A percentile compares a stretch with the other conserved stretches of the same genome.
Conservation (phyloP, 768 basidiomycete species). For the Termitomyces bulborhizus region DNA sequence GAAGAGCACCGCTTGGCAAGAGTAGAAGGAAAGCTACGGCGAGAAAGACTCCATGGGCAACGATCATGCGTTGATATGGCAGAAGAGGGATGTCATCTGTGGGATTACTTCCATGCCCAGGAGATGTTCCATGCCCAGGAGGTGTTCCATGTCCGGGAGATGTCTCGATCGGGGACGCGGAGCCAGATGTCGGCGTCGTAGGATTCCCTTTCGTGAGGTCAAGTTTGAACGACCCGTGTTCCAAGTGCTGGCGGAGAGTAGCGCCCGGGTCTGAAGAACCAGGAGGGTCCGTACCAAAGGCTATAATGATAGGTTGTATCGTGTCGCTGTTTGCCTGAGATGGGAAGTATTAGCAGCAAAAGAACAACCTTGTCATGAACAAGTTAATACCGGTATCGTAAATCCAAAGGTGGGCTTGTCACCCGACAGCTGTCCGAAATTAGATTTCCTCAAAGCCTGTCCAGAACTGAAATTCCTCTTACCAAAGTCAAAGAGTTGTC, state of each 20-base stretch:
- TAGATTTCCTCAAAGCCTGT: neutral
- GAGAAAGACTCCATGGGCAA: slow-evolving; percentile 51
- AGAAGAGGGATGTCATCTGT: slow-evolving; percentile 30
- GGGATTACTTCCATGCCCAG: slow-evolving; percentile 12
- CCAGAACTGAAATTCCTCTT: slow-evolving; percentile 7
- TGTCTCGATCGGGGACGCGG: slow-evolving; percentile 12
- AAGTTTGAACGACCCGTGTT: slow-evolving; percentile 33
- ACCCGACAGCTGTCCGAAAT: slow-evolving; percentile 28
- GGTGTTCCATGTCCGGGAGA: slow-evolving; percentile 10
- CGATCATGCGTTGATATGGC: slow-evolving; percentile 41
- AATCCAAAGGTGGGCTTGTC: slow-evolving; percentile 31
- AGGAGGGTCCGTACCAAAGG: slow-evolving; percentile 46
- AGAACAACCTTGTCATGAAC: neutral
- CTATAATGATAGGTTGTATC: slow-evolving; percentile 49
- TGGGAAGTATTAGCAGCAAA: neutral
- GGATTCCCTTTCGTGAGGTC: slow-evolving; percentile 39
- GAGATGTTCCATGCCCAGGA: too few relatives aligned
- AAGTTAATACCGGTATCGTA: neutral
- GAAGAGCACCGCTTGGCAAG: slow-evolving; percentile 45
- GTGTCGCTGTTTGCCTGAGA: slow-evolving; percentile 35
- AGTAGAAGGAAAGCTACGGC: slow-evolving; percentile 45
- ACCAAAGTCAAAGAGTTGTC: slow-evolving; percentile 31
- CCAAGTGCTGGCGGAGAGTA: slow-evolving; percentile 39
- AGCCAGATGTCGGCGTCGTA: slow-evolving; percentile 17
- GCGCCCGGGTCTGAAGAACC: slow-evolving; percentile 39